Conservation (phyloP, 208 protist genomes). For the Tetramitus jugosus region DNA sequence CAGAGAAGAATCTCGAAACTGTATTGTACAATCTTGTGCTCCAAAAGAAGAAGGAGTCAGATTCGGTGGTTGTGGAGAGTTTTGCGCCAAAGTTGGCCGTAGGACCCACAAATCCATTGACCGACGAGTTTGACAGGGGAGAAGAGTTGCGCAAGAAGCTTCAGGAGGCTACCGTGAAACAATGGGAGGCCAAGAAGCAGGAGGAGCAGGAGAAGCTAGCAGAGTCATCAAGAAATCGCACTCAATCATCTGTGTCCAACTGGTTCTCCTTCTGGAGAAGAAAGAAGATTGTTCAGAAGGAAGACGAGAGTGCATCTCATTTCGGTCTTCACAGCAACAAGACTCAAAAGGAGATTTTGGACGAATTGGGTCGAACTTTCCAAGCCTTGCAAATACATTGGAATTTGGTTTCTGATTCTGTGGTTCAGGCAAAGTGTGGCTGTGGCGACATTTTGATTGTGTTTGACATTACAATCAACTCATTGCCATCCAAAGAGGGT, state of each 20-base stretch:
- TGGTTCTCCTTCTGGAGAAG: slow-evolving; percentile 18
- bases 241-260: not conserved
- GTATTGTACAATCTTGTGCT: slow-evolving; percentile 9
- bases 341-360: not conserved
- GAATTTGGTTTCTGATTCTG: not conserved
- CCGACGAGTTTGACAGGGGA: not conserved
- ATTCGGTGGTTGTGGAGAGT: not conserved
- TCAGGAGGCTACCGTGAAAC: not conserved
- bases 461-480: slow-evolving; percentile 2
- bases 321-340: not conserved
- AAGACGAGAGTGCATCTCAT: not conserved
- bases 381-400: slow-evolving; percentile 8
- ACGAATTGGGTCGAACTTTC: not conserved
- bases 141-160: not conserved
- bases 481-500: not conserved
- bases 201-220: not conserved
- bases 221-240: not conserved
- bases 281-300: too few relatives aligned
- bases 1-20: slow-evolving; percentile 10
- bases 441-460: not conserved
- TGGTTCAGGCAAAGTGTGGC: not conserved
- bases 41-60: not conserved
- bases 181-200: not conserved
- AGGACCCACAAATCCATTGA: not conserved
- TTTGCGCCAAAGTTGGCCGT: not conserved